Evolutionary conservation across 2,329 filamentous ascomycete species (phyloP).

Genomic region (Neoascochyta sp.): DNA sequence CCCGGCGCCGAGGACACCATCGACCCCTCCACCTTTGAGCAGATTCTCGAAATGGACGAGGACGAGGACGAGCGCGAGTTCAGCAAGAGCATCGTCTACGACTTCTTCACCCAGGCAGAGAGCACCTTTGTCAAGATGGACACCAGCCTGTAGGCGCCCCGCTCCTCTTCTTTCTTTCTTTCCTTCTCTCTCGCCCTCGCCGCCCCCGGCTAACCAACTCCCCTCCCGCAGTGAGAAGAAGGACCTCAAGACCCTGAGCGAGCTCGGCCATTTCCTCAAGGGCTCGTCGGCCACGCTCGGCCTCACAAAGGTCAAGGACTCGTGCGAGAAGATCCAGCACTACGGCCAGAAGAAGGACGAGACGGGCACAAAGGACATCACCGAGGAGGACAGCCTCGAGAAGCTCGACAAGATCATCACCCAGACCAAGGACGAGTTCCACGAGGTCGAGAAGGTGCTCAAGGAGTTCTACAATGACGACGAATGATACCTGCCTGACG

Average conservation of each 20-base stretch:
- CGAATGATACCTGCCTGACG: slow-evolving; percentile 6
- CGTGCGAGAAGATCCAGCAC: slow-evolving; percentile 95
- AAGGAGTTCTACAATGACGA: slow-evolving; percentile 64
- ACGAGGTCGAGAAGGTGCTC: slow-evolving; percentile 67
- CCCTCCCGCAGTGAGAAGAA: slow-evolving; percentile 55
- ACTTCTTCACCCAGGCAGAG: slow-evolving; percentile 89
- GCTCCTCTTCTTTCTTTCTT: neutral
- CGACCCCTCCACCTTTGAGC: slow-evolving; percentile 77
- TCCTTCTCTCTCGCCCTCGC: slow-evolving; percentile 1
- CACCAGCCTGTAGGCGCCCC: slow-evolving; percentile 68
- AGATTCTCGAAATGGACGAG: slow-evolving; percentile 99
- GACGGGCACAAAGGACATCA: slow-evolving; percentile 63
- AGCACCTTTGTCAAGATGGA: slow-evolving; percentile 86
- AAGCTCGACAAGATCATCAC: slow-evolving; percentile 67
- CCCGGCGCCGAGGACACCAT: slow-evolving; percentile 70
- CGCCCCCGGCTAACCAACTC: slow-evolving; percentile 2
- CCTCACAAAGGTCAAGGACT: slow-evolving; percentile 83
- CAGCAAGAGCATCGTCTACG: slow-evolving; percentile 80
- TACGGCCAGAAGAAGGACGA: slow-evolving; percentile 80
- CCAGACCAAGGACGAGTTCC: slow-evolving; percentile 72
- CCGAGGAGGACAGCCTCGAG: slow-evolving; percentile 62
- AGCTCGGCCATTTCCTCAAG: slow-evolving; percentile 92
- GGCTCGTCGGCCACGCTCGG: slow-evolving; percentile 94
- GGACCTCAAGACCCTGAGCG: slow-evolving; percentile 71
- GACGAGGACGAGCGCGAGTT: slow-evolving; percentile 81